These are phyloP conservation scores for Dentipellis sp. DNA, from an alignment of 768 basidiomycete species.

Conservation along the genomic window DNA sequence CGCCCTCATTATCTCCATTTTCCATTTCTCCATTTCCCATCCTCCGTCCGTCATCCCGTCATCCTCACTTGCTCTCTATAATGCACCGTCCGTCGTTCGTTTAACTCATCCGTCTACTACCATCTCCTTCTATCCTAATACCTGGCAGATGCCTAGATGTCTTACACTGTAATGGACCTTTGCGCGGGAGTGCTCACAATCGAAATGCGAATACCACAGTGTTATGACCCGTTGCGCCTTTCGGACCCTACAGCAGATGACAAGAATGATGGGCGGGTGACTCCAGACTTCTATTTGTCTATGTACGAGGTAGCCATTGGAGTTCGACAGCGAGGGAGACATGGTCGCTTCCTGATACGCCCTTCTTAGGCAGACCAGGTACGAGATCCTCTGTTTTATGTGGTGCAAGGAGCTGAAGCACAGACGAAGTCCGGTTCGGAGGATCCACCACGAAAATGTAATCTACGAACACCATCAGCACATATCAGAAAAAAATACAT, in stretches of 20 bases:
- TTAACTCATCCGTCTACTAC: too few species aligned
- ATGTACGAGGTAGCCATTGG: constrained; percentile 12
- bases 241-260: too few species aligned
- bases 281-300: too few species aligned
- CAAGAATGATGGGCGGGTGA: too few species aligned
- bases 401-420: constrained; percentile 53
- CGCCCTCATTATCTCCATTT: constrained; percentile 9
- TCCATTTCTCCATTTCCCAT: not conserved
- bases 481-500: not conserved
- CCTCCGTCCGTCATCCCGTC: not conserved
- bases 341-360: constrained; percentile 83
- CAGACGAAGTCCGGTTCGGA: constrained; percentile 20
- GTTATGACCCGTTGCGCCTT: too few species aligned
- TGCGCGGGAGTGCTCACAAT: not conserved
- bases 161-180: not conserved
- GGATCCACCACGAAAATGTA: constrained; percentile 78
- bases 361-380: constrained; percentile 70
- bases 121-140: not conserved
- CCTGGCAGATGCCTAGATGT: not conserved
- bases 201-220: not conserved
- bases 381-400: constrained; percentile 49
- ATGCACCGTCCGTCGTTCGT: too few species aligned
- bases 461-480: constrained; percentile 36
- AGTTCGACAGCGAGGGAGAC: constrained; percentile 69
- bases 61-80: not conserved